These are phyloP conservation scores for Crepidotus variabilis DNA, from an alignment of 768 basidiomycete species.

Conservation along the genomic window DNA sequence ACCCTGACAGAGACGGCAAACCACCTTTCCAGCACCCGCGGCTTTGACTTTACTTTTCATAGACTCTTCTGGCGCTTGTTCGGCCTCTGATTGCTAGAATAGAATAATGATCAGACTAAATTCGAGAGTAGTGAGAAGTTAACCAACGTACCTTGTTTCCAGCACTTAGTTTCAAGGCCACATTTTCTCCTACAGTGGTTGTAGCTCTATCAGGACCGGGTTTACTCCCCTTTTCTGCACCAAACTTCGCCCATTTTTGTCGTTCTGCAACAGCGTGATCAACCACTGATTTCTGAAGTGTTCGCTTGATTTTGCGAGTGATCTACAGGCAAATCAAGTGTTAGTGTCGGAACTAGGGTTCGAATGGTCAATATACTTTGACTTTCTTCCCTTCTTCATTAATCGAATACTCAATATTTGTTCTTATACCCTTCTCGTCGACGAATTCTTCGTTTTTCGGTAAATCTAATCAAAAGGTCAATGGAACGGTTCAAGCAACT, in stretches of 20 bases:
- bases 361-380: constrained; percentile 54
- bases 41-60: constrained; percentile 65
- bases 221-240: constrained; percentile 81
- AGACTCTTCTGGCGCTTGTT: constrained; percentile 59
- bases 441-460: constrained; percentile 66
- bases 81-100: constrained; percentile 57
- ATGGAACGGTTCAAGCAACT: neutral
- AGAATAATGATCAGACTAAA: neutral
- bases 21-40: constrained; percentile 82
- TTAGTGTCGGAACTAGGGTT: neutral
- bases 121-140: neutral
- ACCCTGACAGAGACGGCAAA: constrained; percentile 93
- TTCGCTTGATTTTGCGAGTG: constrained; percentile 81
- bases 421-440: constrained; percentile 84
- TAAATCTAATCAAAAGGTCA: constrained; percentile 29
- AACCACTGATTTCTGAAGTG: constrained; percentile 88
- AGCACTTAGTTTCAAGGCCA: constrained; percentile 43
- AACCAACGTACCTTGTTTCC: constrained; percentile 54
- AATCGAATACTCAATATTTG: constrained; percentile 75
- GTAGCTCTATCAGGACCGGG: constrained; percentile 91
- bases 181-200: constrained; percentile 77
- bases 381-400: constrained; percentile 95
- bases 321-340: constrained; percentile 43
- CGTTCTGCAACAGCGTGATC: constrained; percentile 92
- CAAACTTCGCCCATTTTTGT: constrained; percentile 92